Evolutionary conservation across 192 early-diverging fungal genomes (phyloP).

Genomic region (Diversispora eburnea): DNA sequence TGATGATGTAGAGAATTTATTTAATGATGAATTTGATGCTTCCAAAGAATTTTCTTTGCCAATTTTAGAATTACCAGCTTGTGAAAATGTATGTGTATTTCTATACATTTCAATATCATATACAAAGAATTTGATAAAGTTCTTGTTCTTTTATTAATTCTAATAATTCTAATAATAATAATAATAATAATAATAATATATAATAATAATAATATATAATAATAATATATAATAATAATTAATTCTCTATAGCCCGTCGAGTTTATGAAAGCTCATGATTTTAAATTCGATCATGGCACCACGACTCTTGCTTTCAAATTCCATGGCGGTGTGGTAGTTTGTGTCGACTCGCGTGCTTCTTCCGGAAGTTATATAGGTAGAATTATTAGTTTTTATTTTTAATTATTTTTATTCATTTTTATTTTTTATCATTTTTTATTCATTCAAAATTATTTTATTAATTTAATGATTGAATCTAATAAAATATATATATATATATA

Average conservation of each 20-base stretch:
- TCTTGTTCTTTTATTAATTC: neutral
- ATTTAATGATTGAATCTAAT: too few relatives aligned
- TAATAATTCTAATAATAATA: neutral
- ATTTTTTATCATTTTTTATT: too few relatives aligned
- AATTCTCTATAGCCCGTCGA: slow-evolving; percentile 64
- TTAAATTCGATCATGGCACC: slow-evolving; percentile 95
- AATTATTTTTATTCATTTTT: too few relatives aligned
- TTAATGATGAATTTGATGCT: slow-evolving; percentile 42
- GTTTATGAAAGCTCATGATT: slow-evolving; percentile 78
- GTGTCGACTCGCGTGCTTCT: slow-evolving; percentile 95
- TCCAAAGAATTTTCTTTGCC: slow-evolving; percentile 51
- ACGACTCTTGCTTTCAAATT: slow-evolving; percentile 99
- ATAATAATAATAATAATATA: too few relatives aligned
- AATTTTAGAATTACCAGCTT: slow-evolving; percentile 54
- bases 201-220: too few relatives aligned
- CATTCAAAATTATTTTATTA: too few relatives aligned
- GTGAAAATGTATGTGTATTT: slow-evolving; percentile 45
- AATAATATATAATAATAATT: too few relatives aligned
- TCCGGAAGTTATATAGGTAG: slow-evolving; percentile 85
- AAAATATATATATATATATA: too few relatives aligned
- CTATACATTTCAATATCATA: neutral
- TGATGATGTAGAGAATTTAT: slow-evolving; percentile 21
- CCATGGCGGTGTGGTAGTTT: slow-evolving; percentile 88
- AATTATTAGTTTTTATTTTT: too few relatives aligned
- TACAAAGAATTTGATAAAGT: neutral